A percentile compares a stretch with the other conserved stretches of the same genome.
These are phyloP conservation scores for Eleusine coracana DNA, from an alignment of 176 grass and related monocot genomes.

Conservation along the genomic window DNA sequence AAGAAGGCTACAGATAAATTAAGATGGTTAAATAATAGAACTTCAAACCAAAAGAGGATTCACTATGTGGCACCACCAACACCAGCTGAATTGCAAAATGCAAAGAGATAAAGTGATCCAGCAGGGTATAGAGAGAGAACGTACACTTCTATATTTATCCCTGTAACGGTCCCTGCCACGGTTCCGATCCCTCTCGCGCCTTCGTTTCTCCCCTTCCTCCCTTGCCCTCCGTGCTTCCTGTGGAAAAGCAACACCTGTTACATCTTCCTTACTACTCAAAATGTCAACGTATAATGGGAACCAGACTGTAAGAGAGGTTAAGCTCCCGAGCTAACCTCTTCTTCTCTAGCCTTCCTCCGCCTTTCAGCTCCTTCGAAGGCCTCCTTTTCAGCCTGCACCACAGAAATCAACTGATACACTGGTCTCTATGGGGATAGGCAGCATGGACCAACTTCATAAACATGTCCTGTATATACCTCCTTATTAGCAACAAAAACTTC, in stretches of 20 bases:
- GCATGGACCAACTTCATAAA: slow-evolving; percentile 27
- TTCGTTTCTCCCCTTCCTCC: slow-evolving; percentile 82
- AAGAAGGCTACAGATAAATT: neutral
- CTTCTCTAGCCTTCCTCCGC: slow-evolving; percentile 75
- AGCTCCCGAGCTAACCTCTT: slow-evolving; percentile 60
- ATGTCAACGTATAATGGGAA: neutral
- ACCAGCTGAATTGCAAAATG: neutral
- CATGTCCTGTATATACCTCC: slow-evolving; percentile 46
- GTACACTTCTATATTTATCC: slow-evolving; percentile 64
- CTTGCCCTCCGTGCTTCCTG: slow-evolving; percentile 75
- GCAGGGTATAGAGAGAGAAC: neutral
- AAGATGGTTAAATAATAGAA: neutral
- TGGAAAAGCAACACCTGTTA: slow-evolving; percentile 17
- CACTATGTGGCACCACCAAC: neutral
- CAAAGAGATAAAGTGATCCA: neutral
- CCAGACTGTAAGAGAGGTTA: neutral
- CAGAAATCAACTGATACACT: neutral
- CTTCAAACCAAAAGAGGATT: neutral
- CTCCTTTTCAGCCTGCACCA: slow-evolving; percentile 81
- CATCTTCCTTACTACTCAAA: neutral
- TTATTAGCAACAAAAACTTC: slow-evolving; percentile 81
- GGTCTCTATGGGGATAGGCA: neutral
- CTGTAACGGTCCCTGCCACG: slow-evolving; percentile 68
- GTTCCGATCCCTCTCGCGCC: slow-evolving; percentile 65
- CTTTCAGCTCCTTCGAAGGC: slow-evolving; percentile 89